Evolutionary conservation across 768 basidiomycete genomes (phyloP).

Genomic region (Suillus sp.): DNA sequence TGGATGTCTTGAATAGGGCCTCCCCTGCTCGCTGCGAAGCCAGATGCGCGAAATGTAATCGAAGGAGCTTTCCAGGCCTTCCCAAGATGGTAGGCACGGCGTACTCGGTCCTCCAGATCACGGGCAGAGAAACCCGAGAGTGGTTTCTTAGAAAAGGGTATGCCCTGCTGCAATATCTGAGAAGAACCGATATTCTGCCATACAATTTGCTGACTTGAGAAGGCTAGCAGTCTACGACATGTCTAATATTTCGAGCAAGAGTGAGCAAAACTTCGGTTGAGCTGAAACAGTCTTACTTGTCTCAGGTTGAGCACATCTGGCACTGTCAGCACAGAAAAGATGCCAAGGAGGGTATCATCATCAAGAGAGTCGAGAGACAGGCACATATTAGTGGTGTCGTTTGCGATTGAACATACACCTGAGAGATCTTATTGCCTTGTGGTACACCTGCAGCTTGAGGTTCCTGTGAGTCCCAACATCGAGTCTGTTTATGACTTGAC

Average conservation of each 20-base stretch:
- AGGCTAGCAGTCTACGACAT: conserved; percentile 46
- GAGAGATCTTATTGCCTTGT: neutral
- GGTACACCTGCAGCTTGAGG: neutral
- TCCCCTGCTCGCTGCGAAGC: conserved; percentile 32
- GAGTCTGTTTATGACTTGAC: neutral
- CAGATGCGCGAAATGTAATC: conserved; percentile 21
- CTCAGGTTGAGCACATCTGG: conserved; percentile 45
- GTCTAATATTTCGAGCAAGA: conserved; percentile 37
- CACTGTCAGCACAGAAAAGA: conserved; percentile 40
- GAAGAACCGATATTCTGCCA: conserved; percentile 54
- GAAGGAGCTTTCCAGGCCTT: conserved; percentile 47
- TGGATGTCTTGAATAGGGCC: conserved; percentile 54
- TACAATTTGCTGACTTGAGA: conserved; percentile 53
- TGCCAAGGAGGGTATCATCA: conserved; percentile 41
- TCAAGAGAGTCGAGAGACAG: conserved; percentile 29
- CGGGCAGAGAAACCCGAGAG: conserved; percentile 39
- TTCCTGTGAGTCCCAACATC: conserved; percentile 2
- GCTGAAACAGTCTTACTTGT: conserved; percentile 36
- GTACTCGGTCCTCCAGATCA: conserved; percentile 49
- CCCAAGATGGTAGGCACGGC: conserved; percentile 48
- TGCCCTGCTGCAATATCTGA: conserved; percentile 46
- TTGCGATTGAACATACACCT: neutral
- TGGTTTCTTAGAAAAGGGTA: conserved; percentile 49
- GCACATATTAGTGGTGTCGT: conserved; percentile 14
- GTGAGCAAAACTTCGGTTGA: conserved; percentile 2